Conservation (phyloP, 2,329 filamentous ascomycete genomes). For the Calonectria fujianensis region DNA sequence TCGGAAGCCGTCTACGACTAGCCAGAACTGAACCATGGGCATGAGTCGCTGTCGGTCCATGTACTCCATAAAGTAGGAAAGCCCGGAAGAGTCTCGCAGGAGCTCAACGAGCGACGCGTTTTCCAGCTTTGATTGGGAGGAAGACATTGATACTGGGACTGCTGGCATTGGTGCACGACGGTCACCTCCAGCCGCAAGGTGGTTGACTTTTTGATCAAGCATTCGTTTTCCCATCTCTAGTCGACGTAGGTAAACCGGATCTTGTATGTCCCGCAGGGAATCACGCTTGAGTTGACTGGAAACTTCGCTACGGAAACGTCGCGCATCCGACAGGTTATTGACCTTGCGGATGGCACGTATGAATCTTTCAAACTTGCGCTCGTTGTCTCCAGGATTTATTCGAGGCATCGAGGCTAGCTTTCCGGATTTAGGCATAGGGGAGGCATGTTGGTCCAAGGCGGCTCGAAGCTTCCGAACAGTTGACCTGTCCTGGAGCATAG, state of each 20-base stretch:
- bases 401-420: conserved; percentile 84
- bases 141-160: conserved; percentile 51
- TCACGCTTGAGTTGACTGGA: conserved; percentile 94
- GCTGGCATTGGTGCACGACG: conserved; percentile 58
- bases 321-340: conserved; percentile 93
- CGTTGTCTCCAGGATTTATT: conserved; percentile 87
- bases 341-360: conserved; percentile 91
- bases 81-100: conserved; percentile 89
- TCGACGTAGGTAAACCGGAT: conserved; percentile 89
- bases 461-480: conserved; percentile 94
- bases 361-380: conserved; percentile 95
- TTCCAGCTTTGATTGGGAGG: conserved; percentile 77
- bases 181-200: conserved; percentile 82
- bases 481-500: conserved; percentile 94
- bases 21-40: conserved; percentile 96
- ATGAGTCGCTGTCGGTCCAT: conserved; percentile 95
- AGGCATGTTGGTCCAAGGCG: conserved; percentile 94
- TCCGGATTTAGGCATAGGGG: conserved; percentile 80
- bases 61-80: conserved; percentile 99
- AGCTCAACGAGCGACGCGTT: conserved; percentile 88
- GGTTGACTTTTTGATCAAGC: conserved; percentile 90
- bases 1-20: conserved; percentile 96
- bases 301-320: conserved; percentile 93
- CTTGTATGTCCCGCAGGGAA: conserved; percentile 84
- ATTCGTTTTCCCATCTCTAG: conserved; percentile 94